These are phyloP conservation scores for Malania oleifera DNA, from an alignment of 164 flowering plant genomes.

Conservation along the genomic window DNA sequence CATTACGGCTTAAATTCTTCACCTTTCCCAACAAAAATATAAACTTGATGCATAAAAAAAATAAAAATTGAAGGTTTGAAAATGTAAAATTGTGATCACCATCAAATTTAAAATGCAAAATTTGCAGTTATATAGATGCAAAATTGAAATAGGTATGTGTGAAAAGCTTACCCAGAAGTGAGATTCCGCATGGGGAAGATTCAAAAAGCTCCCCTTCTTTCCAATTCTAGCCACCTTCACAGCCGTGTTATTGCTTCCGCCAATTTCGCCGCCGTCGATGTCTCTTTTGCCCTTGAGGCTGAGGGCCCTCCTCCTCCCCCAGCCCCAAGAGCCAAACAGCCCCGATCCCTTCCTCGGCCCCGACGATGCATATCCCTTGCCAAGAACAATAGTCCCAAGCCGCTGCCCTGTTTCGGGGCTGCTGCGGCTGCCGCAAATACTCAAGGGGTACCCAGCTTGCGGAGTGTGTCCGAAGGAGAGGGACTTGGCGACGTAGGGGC, in stretches of 20 bases:
- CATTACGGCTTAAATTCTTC: no score
- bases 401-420: slow-evolving; percentile 18
- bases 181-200: slow-evolving; percentile 19
- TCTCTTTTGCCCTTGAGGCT: slow-evolving; percentile 20
- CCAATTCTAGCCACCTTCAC: slow-evolving; percentile 18
- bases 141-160: no score
- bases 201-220: slow-evolving; percentile 28
- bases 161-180: slow-evolving; percentile 36
- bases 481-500: slow-evolving; percentile 23
- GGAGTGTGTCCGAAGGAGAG: no score
- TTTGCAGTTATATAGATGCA: no score
- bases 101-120: no score
- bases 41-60: no score
- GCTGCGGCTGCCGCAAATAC: slow-evolving; percentile 12
- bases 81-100: no score
- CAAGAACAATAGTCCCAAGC: slow-evolving; percentile 17
- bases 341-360: slow-evolving; percentile 16
- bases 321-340: slow-evolving; percentile 26
- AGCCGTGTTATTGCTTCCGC: slow-evolving; percentile 3
- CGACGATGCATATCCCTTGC: no score
- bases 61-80: no score
- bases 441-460: no score
- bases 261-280: slow-evolving; percentile 15
- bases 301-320: background rate
- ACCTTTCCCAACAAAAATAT: no score